Evolutionary conservation across 2,329 filamentous ascomycete species (phyloP).

Genomic region (Ophiocordyceps australis): DNA sequence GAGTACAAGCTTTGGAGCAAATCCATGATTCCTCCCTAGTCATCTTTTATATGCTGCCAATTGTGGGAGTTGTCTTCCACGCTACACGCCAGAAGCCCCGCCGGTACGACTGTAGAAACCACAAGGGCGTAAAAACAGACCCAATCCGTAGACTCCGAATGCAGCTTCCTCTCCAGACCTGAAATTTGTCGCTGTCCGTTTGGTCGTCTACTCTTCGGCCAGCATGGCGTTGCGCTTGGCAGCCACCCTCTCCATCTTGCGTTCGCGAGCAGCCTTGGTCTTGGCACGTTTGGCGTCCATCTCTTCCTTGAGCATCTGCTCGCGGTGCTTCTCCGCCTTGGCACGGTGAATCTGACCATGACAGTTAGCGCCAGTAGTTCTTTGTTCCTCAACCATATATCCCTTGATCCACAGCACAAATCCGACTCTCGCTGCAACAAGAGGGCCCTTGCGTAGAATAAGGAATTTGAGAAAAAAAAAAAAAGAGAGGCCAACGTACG

Average conservation of each 20-base stretch:
- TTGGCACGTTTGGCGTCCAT: slow-evolving; percentile 99
- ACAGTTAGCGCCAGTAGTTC: slow-evolving; percentile 1
- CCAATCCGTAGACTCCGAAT: slow-evolving; percentile 43
- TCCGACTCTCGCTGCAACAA: no score
- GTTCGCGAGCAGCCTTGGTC: slow-evolving; percentile 99
- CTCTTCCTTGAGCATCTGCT: slow-evolving; percentile 93
- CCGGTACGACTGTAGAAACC: slow-evolving; percentile 29
- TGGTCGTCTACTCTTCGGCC: slow-evolving; percentile 47
- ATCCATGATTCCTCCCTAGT: no score
- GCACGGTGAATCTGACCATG: slow-evolving; percentile 82
- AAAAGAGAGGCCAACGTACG: slow-evolving; percentile 55
- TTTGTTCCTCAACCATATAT: neutral
- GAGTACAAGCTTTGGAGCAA: no score
- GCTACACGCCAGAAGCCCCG: slow-evolving; percentile 37
- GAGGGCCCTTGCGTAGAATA: no score
- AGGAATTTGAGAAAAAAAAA: no score
- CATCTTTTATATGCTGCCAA: no score
- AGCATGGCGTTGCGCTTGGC: slow-evolving; percentile 81
- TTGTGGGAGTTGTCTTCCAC: no score
- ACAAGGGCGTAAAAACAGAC: slow-evolving; percentile 28
- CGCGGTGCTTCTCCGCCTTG: slow-evolving; percentile 98
- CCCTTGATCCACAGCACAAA: no score
- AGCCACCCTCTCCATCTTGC: slow-evolving; percentile 80
- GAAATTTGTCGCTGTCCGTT: slow-evolving; percentile 23
- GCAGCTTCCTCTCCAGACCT: slow-evolving; percentile 34